phyloP scores from a whole-genome alignment of 371 early-diverging fungal genomes.

The Dinochytrium kinnereticum region DNA sequence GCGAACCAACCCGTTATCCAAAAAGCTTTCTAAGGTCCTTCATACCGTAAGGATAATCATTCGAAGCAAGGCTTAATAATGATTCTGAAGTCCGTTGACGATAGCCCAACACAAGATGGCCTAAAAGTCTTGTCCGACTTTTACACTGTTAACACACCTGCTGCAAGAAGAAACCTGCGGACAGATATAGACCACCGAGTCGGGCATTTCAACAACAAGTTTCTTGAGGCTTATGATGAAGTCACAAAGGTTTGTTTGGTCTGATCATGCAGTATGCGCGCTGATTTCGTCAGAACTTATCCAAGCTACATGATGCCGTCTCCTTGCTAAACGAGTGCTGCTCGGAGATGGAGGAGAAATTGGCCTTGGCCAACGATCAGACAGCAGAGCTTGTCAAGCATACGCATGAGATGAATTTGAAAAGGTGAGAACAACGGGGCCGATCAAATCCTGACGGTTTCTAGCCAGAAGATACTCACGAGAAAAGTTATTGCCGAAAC shows the following conservation, averaged over 20 bases:
- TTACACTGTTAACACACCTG: constrained; percentile 62
- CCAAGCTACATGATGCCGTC: not conserved
- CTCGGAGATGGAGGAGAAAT: constrained; percentile 65
- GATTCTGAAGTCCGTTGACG: constrained; percentile 27
- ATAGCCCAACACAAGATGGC: constrained; percentile 44
- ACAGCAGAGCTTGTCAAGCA: constrained; percentile 70
- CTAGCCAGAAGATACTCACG: constrained; percentile 20
- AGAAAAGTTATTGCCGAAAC: constrained; percentile 46
- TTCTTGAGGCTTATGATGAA: constrained; percentile 66
- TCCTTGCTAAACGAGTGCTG: constrained; percentile 60
- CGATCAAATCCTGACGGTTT: not conserved
- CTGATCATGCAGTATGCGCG: constrained; percentile 54
- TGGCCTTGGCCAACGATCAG: constrained; percentile 59
- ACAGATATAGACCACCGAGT: constrained; percentile 74
- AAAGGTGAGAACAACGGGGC: constrained; percentile 50
- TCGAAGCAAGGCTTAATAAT: too few species aligned
- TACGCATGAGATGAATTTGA: constrained; percentile 65
- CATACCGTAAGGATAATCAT: too few species aligned
- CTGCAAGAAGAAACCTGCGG: constrained; percentile 64
- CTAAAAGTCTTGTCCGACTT: constrained; percentile 72
- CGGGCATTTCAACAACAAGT: constrained; percentile 64
- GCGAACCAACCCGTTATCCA: constrained; percentile 46
- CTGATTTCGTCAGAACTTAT: constrained; percentile 39
- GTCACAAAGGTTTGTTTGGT: constrained; percentile 30
- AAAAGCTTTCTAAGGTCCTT: constrained; percentile 47